Conservation (phyloP, 2,329 filamentous ascomycete genomes). For the Ophiocordyceps camponoti-leonardi region DNA sequence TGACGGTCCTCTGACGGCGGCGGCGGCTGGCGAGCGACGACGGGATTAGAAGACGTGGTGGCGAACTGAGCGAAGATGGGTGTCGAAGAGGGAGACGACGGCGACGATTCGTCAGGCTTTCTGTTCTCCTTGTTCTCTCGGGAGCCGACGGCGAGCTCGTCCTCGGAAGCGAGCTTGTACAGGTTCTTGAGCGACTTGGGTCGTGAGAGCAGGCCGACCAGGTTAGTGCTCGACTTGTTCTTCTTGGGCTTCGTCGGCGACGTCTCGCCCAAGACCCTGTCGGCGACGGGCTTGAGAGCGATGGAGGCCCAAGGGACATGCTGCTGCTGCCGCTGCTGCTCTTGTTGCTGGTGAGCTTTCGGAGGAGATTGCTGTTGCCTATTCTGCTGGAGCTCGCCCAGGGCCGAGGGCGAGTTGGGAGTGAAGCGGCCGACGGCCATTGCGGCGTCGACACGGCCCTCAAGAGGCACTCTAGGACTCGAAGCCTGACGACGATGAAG, state of each 20-base stretch:
- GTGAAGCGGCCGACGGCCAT: slow-evolving; percentile 17
- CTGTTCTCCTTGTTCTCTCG: slow-evolving; percentile 64
- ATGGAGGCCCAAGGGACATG: slow-evolving; percentile 12
- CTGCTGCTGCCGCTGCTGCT: no score
- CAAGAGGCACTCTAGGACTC: slow-evolving; percentile 14
- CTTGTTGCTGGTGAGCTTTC: no score
- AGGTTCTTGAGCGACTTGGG: slow-evolving; percentile 57
- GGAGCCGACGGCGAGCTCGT: slow-evolving; percentile 28
- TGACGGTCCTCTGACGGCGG: no score
- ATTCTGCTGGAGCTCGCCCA: slow-evolving; percentile 41
- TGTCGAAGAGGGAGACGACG: slow-evolving; percentile 32
- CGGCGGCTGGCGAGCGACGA: background rate
- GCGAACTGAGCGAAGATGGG: slow-evolving; percentile 71
- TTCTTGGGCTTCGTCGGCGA: slow-evolving; percentile 53
- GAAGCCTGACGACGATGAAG: slow-evolving; percentile 31
- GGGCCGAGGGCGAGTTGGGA: slow-evolving; percentile 23
- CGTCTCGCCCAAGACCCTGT: slow-evolving; percentile 22
- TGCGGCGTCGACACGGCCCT: slow-evolving; percentile 6
- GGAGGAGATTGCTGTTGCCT: slow-evolving; percentile 16
- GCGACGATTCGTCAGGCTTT: slow-evolving; percentile 28
- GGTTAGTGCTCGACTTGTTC: slow-evolving; percentile 66
- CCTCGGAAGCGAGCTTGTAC: slow-evolving; percentile 33
- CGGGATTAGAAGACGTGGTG: slow-evolving; percentile 1
- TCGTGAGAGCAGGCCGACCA: slow-evolving; percentile 59
- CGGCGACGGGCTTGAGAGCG: slow-evolving; percentile 23